Evolutionary conservation across 2,329 filamentous ascomycete genomes (phyloP).

Genomic region (Lachnellula hyalina): DNA sequence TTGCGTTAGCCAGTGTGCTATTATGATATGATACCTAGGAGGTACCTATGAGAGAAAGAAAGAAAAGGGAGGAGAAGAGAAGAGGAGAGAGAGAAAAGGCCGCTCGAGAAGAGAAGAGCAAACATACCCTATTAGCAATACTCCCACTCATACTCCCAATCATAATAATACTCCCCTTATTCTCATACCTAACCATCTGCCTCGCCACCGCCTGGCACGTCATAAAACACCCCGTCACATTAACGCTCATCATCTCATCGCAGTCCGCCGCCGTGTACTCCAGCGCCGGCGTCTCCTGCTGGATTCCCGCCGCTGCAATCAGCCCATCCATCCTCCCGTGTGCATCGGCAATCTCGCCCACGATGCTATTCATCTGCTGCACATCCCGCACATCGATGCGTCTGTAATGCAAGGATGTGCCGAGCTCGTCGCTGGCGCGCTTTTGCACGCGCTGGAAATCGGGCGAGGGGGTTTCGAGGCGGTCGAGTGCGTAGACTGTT

Average conservation of each 20-base stretch:
- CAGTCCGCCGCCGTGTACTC: conserved; percentile 73
- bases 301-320: conserved; percentile 64
- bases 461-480: conserved; percentile 39
- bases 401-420: conserved; percentile 62
- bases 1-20: conserved; percentile 1
- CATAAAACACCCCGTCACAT: conserved; percentile 80
- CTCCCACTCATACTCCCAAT: conserved; percentile 68
- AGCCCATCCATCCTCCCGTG: conserved; percentile 75
- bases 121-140: conserved; percentile 60
- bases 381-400: conserved; percentile 76
- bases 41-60: background rate
- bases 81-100: background rate
- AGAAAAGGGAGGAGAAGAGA: background rate
- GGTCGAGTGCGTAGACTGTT: conserved; percentile 27
- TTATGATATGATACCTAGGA: background rate
- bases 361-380: conserved; percentile 57
- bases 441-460: conserved; percentile 57
- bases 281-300: conserved; percentile 77
- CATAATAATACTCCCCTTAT: conserved; percentile 57
- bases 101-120: background rate
- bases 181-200: conserved; percentile 59
- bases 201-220: conserved; percentile 84
- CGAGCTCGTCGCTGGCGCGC: conserved; percentile 36
- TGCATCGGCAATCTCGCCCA: conserved; percentile 62
- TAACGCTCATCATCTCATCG: conserved; percentile 76